Evolutionary conservation across 306 rosid species (phyloP), one percentile per base, ranked within the genome.

Genomic region (Medicago arabica): DNA sequence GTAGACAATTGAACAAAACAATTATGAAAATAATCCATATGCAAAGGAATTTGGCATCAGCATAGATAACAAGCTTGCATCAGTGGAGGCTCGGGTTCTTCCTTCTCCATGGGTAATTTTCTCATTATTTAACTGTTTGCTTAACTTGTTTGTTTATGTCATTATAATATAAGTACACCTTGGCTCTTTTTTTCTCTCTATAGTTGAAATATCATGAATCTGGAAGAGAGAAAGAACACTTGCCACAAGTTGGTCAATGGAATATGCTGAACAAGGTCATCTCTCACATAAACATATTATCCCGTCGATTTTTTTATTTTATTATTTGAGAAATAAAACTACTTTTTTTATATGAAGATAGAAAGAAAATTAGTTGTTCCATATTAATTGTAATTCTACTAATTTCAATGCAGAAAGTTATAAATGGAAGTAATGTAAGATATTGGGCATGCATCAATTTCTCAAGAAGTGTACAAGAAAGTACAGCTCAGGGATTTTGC

Each of bases 201-300:
- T 18, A 83, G 86, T 60, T 79, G 17, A 83, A 83, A 53, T 79
- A 79, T 74, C 75, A 83, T 15, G 83, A 83, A 13, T 70, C 75
- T 68, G 86, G 86, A 64, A 78, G 74, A 72, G 86, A 79, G 58
- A 83, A 75, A 57, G 81, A 79, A 70, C 55, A 54, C 71, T 57
- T 83, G 72, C 86, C 86, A 14, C 81, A 79, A 75, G 72, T 79
- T 39, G 86, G 86, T 46, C 86, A 83, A 69, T 83, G 86, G 86
- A 83, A 79, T 79, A 83, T 83, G 86, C 70, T 83, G 86, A 79
- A 83, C 67, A 83, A 83, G 86, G 86, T 83, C 15, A 73, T 80
- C 44, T 62, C 34, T 28, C 38, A 44, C 49, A 31, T 55, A 14
- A 74, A 17, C 43, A 59, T 2, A 66, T 55, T 36, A 14, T 44